Evolutionary conservation across 2,329 filamentous ascomycete species (phyloP).

Genomic region (Trichophyton rubrum): DNA sequence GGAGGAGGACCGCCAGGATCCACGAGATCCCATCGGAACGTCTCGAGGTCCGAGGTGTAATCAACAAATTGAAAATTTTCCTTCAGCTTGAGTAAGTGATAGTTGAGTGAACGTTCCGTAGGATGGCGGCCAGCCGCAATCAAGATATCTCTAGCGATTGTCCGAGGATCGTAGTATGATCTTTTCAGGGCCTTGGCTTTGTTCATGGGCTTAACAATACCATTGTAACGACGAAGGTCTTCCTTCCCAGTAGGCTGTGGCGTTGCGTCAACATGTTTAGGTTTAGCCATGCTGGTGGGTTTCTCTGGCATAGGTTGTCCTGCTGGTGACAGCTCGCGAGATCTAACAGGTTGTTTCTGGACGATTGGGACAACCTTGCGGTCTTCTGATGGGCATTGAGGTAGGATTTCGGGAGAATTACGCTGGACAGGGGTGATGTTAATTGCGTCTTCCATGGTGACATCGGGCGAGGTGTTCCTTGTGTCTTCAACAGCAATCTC

Average conservation of each 20-base stretch:
- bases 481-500: slow-evolving; percentile 3
- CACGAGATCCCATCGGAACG: slow-evolving; percentile 50
- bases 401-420: not conserved
- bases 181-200: slow-evolving; percentile 30
- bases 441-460: not conserved
- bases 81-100: slow-evolving; percentile 42
- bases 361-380: slow-evolving; percentile 9
- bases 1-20: slow-evolving; percentile 41
- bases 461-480: not conserved
- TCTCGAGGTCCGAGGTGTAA: slow-evolving; percentile 41
- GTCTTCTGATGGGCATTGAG: slow-evolving; percentile 3
- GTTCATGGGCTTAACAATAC: slow-evolving; percentile 35
- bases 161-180: slow-evolving; percentile 46
- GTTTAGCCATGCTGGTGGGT: not conserved
- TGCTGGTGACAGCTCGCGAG: not conserved
- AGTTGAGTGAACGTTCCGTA: slow-evolving; percentile 45
- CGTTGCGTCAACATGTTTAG: not conserved
- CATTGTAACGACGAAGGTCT: slow-evolving; percentile 17
- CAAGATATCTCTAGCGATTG: slow-evolving; percentile 52
- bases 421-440: not conserved
- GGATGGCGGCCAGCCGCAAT: slow-evolving; percentile 51
- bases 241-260: not conserved
- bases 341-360: not conserved
- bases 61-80: slow-evolving; percentile 33
- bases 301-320: not conserved